Evolutionary conservation across 2,329 filamentous ascomycete species (phyloP).

Genomic region (Paraphaeosphaeria sporulosa): DNA sequence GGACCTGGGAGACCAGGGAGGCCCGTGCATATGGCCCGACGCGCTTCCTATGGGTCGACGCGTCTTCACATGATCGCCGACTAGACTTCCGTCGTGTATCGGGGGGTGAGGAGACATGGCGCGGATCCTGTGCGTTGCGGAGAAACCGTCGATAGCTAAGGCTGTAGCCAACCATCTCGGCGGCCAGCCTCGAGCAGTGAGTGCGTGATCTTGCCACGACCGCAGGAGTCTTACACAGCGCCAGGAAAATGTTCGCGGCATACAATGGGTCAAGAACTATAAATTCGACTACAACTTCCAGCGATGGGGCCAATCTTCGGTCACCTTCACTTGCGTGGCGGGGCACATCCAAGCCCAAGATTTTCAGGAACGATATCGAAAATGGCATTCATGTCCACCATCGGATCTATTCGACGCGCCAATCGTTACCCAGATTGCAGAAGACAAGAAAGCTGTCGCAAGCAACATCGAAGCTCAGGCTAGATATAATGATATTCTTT

Average conservation of each 20-base stretch:
- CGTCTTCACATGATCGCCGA: constrained; percentile 46
- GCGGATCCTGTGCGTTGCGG: constrained; percentile 77
- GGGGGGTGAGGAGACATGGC: constrained; percentile 35
- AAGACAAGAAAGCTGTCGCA: constrained; percentile 82
- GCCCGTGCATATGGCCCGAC: constrained; percentile 25
- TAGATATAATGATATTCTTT: constrained; percentile 73
- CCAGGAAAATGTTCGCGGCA: constrained; percentile 71
- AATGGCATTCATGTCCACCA: constrained; percentile 84
- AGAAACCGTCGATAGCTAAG: constrained; percentile 95
- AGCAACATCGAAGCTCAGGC: constrained; percentile 86
- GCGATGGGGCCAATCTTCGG: constrained; percentile 80
- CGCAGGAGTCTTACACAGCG: not conserved
- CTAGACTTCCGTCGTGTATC: constrained; percentile 9
- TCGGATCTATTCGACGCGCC: constrained; percentile 81
- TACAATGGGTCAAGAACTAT: constrained; percentile 92
- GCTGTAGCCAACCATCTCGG: constrained; percentile 90
- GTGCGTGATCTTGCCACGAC: constrained; percentile 10
- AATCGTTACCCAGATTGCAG: constrained; percentile 71
- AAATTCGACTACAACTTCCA: constrained; percentile 89
- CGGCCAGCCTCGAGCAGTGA: constrained; percentile 76
- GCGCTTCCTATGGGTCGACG: constrained; percentile 33
- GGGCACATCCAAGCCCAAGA: constrained; percentile 86
- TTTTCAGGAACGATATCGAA: constrained; percentile 76
- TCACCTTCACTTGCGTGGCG: constrained; percentile 92
- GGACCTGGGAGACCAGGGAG: not conserved